Evolutionary conservation across 495 filamentous ascomycete genomes (phyloP), one percentile per base, ranked within the genome.

Genomic region (Aspergillus wentii): DNA sequence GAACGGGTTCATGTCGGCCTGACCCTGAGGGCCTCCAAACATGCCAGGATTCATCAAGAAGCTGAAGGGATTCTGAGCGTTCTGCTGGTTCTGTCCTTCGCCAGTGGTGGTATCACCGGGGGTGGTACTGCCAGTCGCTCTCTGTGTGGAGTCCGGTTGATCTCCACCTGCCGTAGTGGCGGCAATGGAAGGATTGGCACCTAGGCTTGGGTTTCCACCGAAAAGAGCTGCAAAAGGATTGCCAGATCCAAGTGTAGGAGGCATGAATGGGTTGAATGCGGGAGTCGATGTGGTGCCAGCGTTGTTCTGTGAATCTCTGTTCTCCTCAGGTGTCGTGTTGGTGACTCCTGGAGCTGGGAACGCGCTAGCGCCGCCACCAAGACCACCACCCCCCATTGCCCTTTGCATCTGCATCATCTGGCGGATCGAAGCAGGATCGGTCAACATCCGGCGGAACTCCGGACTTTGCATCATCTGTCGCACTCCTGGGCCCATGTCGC

Each of bases 291-390:
- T 23, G 23, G 46, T 29, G 16, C 16, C 30, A 21, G 29, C 61
- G 21, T 56, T 61, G 52, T 74, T 61, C 56, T 72, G 54, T 22
- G 44, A 31, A 40, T 48, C 60, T 47, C 58, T 62, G 52, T 55
- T 61, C 37, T 66, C 61, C 26, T 66, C 61, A 7, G 71, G 61
- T 19, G 72, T 73, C 9, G 76, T 91, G 61, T 94, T 87, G 15
- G 88, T 94, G 13, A 81, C 79, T 3, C 90, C 94, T 8, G 94
- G 92, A 21, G 88, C 89, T 5, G 94, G 89, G 52, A 98, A 95
- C 13, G 80, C 72, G 35, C 55, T 48, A 17, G 54, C 62, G 34
- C 68, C 63, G 33, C 67, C 73, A 41, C 62, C 49, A 14, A 67
- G 74, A 9, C 66, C 68, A 33, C 58, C 60, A 17, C 80, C 81